Percentiles rank a stretch among this genome's conserved stretches.
phyloP scores from a whole-genome alignment of 192 early-diverging fungal genomes.

The Podila minutissima region DNA sequence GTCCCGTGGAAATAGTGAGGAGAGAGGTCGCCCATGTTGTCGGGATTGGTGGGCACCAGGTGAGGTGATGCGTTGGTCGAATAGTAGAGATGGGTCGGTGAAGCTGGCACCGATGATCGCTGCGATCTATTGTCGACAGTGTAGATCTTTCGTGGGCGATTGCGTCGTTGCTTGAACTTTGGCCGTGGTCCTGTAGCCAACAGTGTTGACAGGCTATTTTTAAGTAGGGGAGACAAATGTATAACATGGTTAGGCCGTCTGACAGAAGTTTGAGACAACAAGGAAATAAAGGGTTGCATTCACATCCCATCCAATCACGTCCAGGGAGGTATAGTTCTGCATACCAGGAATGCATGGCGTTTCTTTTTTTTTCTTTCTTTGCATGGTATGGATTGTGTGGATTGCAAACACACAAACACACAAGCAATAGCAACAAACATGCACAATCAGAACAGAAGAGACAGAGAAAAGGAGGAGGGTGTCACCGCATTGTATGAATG shows the following conservation, averaged over 20 bases:
- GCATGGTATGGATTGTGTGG: background rate
- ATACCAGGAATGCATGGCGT: background rate
- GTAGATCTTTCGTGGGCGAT: slow-evolving; percentile 47
- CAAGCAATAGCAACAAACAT: no score
- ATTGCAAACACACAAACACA: no score
- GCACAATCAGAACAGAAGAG: no score
- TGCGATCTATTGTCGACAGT: slow-evolving; percentile 41
- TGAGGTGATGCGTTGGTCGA: slow-evolving; percentile 37
- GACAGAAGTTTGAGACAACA: no score
- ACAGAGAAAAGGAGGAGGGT: no score
- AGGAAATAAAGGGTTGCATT: no score
- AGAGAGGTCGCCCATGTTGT: slow-evolving; percentile 42
- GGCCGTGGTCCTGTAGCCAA: slow-evolving; percentile 41
- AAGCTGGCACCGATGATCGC: slow-evolving; percentile 45
- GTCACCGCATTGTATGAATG: no score
- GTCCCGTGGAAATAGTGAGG: slow-evolving; percentile 44
- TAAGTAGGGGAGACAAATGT: background rate
- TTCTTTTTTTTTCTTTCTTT: background rate
- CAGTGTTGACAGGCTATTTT: slow-evolving; percentile 38
- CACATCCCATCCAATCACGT: no score
- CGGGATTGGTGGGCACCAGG: slow-evolving; percentile 36
- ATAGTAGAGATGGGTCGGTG: slow-evolving; percentile 45
- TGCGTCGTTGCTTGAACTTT: slow-evolving; percentile 27
- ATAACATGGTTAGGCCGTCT: background rate
- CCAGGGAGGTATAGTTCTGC: no score